Evolutionary conservation across 169 alveolate genomes (phyloP), one percentile per base, ranked within the genome.

Genomic region (Cytauxzoon felis): DNA sequence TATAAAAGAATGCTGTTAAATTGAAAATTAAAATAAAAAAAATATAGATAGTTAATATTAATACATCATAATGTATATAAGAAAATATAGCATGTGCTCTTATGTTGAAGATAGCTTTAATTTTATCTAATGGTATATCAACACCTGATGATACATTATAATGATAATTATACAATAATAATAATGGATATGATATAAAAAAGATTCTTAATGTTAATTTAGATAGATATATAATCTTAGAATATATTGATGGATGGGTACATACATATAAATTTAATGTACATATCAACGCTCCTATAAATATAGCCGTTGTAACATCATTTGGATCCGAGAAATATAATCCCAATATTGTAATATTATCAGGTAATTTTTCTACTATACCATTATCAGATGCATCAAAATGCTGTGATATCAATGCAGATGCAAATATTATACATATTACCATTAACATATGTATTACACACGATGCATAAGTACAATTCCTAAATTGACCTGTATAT

Each of bases 321-420:
- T n/a, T 71, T 23, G 48, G 16, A 61, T 42, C 51, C 0, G n/a
- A n/a, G 3, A 72, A 16, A 19, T 26, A 48, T 1, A 59, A 57
- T 1, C 40, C 13, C 13, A n/a, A 9, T 57, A 54, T 43, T 33
- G 42, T 59, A 43, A 30, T 43, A 19, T 23, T 27, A 3, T 42
- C 38, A 42, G 32, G 21, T 8, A 26, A 29, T 1, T 56, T n/a
- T 24, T 58, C 50, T 13, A 66, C 11, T 11, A 66, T 52, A 1
- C 70, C 69, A n/a, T 34, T 60, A 27, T 53, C 70, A 21, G 5
- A 19, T 13, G 68, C 60, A 18, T 26, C 80, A 67, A 80, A 58
- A 51, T 80, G 73, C 57, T 65, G 68, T 0, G 88, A 80, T 16
- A 80, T 52, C 19, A 67, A 78, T n/a, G 82, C 54, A 2, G 70